These are phyloP conservation scores for Fusarium nygamai DNA, from an alignment of 2,329 filamentous ascomycete species.

Conservation along the genomic window DNA sequence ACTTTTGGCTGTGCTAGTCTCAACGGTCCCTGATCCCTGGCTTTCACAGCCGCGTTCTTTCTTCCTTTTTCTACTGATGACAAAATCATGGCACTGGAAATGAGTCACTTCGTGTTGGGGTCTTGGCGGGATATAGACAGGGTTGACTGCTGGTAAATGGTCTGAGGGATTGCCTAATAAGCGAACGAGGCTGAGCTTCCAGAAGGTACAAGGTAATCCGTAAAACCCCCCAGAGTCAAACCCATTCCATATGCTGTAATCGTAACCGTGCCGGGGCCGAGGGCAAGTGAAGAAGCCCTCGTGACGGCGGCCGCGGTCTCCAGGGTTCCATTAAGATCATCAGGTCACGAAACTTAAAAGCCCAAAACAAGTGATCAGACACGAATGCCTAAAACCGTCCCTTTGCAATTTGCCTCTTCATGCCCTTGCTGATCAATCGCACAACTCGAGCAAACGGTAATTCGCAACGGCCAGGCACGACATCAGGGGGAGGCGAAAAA, in stretches of 20 bases:
- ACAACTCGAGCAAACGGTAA: not conserved
- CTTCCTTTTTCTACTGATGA: slow-evolving; percentile 1
- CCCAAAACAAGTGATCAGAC: not conserved
- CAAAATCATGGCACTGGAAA: slow-evolving; percentile 23
- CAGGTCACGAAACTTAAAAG: not conserved
- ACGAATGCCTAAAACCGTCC: not conserved
- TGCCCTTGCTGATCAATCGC: not conserved
- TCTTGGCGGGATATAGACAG: slow-evolving; percentile 8
- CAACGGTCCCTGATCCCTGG: slow-evolving; percentile 25
- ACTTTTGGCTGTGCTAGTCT: slow-evolving; percentile 1
- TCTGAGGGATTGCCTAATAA: not conserved
- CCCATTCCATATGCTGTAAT: not conserved
- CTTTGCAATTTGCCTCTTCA: slow-evolving; percentile 8
- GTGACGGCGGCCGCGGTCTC: slow-evolving; percentile 8
- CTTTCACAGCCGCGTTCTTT: not conserved
- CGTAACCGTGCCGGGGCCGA: not conserved
- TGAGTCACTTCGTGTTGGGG: slow-evolving; percentile 24
- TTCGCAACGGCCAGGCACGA: not conserved
- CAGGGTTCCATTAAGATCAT: slow-evolving; percentile 1
- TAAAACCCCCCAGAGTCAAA: not conserved
- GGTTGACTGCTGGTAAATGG: not conserved
- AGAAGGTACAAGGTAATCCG: slow-evolving; percentile 6
- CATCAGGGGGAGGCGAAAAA: slow-evolving; percentile 35
- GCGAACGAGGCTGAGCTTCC: slow-evolving; percentile 25
- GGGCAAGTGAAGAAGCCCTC: slow-evolving; percentile 1